Conservation (phyloP, 2,329 filamentous ascomycete genomes). For the Diplodia mutila region DNA sequence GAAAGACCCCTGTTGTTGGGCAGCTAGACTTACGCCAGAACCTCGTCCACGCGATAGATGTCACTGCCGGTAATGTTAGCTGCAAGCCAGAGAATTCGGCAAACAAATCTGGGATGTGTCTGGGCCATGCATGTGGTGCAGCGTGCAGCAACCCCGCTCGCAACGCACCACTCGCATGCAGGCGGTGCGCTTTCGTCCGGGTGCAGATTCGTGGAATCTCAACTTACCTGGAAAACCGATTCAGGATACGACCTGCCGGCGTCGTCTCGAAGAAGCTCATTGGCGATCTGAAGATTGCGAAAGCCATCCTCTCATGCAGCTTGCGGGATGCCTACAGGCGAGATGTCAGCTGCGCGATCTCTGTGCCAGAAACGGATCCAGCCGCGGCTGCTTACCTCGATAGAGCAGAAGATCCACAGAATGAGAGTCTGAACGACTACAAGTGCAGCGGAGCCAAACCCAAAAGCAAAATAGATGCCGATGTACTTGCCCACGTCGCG, state of each 20-base stretch:
- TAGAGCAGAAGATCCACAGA: conserved; percentile 99
- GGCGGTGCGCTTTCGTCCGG: conserved; percentile 6
- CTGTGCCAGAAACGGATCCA: background rate
- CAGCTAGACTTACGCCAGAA: conserved; percentile 66
- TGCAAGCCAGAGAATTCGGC: conserved; percentile 17
- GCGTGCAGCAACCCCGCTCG: conserved; percentile 22
- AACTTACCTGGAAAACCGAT: conserved; percentile 86
- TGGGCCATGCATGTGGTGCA: conserved; percentile 15
- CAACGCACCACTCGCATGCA: conserved; percentile 16
- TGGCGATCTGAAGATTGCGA: conserved; percentile 93
- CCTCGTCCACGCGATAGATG: conserved; percentile 84
- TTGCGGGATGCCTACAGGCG: conserved; percentile 79
- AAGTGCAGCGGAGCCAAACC: conserved; percentile 80
- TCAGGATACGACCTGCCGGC: conserved; percentile 92
- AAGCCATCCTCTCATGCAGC: conserved; percentile 95
- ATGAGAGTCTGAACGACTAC: conserved; percentile 93
- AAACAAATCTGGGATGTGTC: conserved; percentile 14
- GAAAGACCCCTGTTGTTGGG: background rate
- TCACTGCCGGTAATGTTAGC: conserved; percentile 54
- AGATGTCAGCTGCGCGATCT: conserved; percentile 29
- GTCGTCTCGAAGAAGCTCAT: conserved; percentile 99
- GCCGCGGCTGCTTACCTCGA: conserved; percentile 69
- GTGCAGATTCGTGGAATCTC: conserved; percentile 23
- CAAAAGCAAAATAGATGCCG: conserved; percentile 93
- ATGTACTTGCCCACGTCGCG: conserved; percentile 84